phyloP scores from a whole-genome alignment of 495 filamentous ascomycete species.

The Podospora fimiseda region DNA sequence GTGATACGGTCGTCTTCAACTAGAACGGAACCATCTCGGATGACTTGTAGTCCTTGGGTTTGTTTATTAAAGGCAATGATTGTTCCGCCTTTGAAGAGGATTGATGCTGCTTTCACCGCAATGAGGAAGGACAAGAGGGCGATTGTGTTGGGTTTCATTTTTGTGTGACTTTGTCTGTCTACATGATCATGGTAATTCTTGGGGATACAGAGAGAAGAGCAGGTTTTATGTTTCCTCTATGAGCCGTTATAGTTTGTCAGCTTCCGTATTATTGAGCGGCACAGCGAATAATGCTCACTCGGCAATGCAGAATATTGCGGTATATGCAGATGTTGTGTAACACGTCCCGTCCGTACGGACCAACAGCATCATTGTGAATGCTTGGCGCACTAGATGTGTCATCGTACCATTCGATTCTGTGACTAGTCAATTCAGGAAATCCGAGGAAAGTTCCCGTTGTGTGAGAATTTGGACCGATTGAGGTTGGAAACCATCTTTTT shows the following conservation, averaged over 20 bases:
- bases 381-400: too few relatives aligned
- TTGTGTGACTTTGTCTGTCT: background rate
- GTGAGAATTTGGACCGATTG: too few relatives aligned
- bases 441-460: too few relatives aligned
- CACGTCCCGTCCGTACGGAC: background rate
- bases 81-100: conserved; percentile 11
- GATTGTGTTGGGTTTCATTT: conserved; percentile 9
- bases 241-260: background rate
- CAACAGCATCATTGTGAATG: background rate
- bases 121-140: conserved; percentile 7
- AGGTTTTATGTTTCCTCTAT: background rate
- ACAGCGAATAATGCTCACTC: background rate
- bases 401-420: too few relatives aligned
- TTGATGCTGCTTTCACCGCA: conserved; percentile 11
- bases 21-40: conserved; percentile 10
- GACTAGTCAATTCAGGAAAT: too few relatives aligned
- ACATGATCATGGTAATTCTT: too few relatives aligned
- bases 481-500: too few relatives aligned
- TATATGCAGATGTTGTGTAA: background rate
- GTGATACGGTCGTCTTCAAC: conserved; percentile 13
- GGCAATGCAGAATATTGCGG: background rate
- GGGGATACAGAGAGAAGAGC: too few relatives aligned
- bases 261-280: background rate
- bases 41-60: conserved; percentile 8
- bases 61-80: conserved; percentile 12